Base-by-base conservation (phyloP, 2,329 filamentous ascomycete species). In the Hysterium pulicare region DNA sequence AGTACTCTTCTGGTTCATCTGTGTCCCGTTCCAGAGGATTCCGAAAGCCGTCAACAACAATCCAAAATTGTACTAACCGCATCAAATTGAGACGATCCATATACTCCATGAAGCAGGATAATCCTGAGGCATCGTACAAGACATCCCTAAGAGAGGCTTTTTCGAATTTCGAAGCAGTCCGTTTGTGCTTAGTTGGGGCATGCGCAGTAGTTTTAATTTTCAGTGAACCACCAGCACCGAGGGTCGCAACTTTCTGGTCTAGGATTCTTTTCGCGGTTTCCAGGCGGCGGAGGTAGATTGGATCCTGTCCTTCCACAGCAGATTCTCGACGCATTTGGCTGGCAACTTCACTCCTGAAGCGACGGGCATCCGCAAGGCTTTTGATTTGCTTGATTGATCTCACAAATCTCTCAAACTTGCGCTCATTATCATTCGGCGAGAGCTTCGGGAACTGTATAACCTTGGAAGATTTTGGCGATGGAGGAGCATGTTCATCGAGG, bases 91-190 rank as follows among this genome's bases (percentile, higher is more conserved):
- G 86, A 32, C 93, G 83, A 63, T 98, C 93, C 93, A 98, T 98
- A 59, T 90, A 97, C 63, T 98, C 93, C 93, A 98, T 98, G 70
- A 98, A 97, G 63, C 95, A 98, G 2, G 93, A 97, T 7, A 98
- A 75, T 0, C 89, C 91, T 1, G 91, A 86, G 2, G 93, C 81
- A 65, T 94, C 90, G 53, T 90, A 86, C 44, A 98, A 75, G n/a
- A 98, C 76, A 51, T 97, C 90, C 10, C 84, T 80, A 2, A 97
- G 73, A 1, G 87, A 83, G 6, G 85, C 84, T 54, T 86, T 86
- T 50, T 90, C 84, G 30, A 90, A 72, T 33, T 77, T 78, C 2
- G 86, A 85, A n/a, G 77, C 69, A n/a, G 66, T 60, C 20, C 66
- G 60, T 43, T 55, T 65, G 21, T 66, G 59, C 15, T 53, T 51